These are phyloP conservation scores for Lecanicillium sp. DNA, from an alignment of 2,329 filamentous ascomycete species.

Conservation along the genomic window DNA sequence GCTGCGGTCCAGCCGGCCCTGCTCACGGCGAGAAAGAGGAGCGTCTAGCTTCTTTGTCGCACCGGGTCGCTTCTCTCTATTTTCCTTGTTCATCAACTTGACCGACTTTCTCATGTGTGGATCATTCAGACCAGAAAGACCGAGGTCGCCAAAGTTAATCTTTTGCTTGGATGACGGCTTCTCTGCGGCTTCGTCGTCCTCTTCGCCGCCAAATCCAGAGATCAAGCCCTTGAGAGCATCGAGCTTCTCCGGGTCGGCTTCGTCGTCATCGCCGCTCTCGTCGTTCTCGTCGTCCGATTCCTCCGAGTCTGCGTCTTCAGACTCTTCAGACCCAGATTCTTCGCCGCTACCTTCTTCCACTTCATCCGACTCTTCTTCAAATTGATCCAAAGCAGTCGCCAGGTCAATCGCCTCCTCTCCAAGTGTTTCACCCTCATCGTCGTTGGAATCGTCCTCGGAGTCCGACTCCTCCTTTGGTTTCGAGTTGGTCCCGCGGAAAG, in stretches of 20 bases:
- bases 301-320: constrained; percentile 37
- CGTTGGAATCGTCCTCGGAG: constrained; percentile 44
- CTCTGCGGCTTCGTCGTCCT: constrained; percentile 38
- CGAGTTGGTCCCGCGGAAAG: constrained; percentile 40
- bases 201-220: constrained; percentile 56
- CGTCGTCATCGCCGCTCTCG: constrained; percentile 36
- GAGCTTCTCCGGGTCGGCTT: constrained; percentile 46
- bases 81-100: constrained; percentile 62
- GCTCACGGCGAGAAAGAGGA: constrained; percentile 75
- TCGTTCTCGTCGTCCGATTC: constrained; percentile 39
- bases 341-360: constrained; percentile 36
- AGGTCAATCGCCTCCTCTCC: constrained; percentile 53
- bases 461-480: constrained; percentile 38
- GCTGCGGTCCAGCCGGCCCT: constrained; percentile 72
- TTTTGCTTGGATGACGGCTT: constrained; percentile 49
- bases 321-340: constrained; percentile 33
- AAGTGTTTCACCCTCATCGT: constrained; percentile 49
- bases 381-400: constrained; percentile 47
- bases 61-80: constrained; percentile 38
- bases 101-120: constrained; percentile 69
- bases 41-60: constrained; percentile 64
- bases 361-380: constrained; percentile 39
- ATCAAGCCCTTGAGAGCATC: constrained; percentile 62
- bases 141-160: constrained; percentile 67
- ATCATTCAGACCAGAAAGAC: constrained; percentile 62